A percentile compares a stretch with the other conserved stretches of the same genome.
These are phyloP conservation scores for Chalaropsis ovoidea DNA, from an alignment of 2,329 filamentous ascomycete genomes.

Conservation along the genomic window DNA sequence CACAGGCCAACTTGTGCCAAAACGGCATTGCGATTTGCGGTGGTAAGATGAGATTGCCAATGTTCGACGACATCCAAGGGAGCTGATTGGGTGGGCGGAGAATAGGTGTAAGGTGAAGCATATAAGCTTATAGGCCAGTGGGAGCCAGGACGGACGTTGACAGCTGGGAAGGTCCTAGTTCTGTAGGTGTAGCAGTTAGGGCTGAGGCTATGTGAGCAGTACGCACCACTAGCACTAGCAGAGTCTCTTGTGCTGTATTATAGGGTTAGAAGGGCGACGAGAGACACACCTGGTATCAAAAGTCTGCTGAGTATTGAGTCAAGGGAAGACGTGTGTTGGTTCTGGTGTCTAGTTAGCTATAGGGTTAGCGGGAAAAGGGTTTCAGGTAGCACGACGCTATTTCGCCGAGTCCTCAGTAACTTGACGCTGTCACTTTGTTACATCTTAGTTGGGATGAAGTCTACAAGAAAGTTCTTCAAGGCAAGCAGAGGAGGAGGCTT, in stretches of 20 bases:
- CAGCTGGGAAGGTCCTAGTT: slow-evolving; percentile 9
- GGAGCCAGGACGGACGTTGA: neutral
- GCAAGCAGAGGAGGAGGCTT: neutral
- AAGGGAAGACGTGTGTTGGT: neutral
- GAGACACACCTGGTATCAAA: neutral
- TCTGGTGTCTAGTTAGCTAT: neutral
- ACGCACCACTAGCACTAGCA: neutral
- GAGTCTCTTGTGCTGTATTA: neutral
- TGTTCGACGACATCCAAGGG: neutral
- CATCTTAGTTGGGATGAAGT: neutral
- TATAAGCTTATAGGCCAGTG: neutral
- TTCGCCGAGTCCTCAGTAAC: neutral
- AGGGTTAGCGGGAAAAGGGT: neutral
- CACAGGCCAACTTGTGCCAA: neutral
- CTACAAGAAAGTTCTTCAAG: neutral
- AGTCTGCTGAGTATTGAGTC: neutral
- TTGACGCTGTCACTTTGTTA: neutral
- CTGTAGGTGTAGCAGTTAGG: neutral
- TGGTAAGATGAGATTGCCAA: slow-evolving; percentile 8
- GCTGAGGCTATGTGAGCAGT: neutral
- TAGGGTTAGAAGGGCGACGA: neutral
- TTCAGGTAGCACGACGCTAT: neutral
- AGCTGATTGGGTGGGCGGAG: neutral
- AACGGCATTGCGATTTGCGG: slow-evolving; percentile 4
- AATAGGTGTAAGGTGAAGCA: neutral